Evolutionary conservation across 2,329 filamentous ascomycete genomes (phyloP).

Genomic region (Botrytis squamosa): DNA sequence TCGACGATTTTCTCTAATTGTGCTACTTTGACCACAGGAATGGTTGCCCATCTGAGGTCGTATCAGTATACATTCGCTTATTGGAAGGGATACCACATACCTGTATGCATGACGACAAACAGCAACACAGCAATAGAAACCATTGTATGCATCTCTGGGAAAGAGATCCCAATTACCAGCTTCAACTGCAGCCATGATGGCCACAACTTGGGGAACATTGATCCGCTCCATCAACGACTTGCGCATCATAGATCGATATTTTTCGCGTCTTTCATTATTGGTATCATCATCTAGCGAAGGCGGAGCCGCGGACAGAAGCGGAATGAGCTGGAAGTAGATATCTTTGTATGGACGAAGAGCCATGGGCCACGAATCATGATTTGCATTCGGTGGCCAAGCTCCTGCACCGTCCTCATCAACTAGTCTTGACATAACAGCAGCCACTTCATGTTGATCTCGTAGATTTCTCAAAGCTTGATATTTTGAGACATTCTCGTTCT

Average conservation of each 20-base stretch:
- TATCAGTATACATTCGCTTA: neutral
- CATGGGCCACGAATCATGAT: constrained; percentile 9
- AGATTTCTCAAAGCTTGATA: constrained; percentile 9
- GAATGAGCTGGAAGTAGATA: constrained; percentile 14
- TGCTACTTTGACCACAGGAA: constrained; percentile 18
- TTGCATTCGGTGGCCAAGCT: constrained; percentile 17
- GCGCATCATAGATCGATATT: constrained; percentile 9
- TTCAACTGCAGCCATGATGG: constrained; percentile 2
- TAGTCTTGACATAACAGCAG: neutral
- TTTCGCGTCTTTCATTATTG: constrained; percentile 11
- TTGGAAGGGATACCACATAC: neutral
- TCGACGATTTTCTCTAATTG: constrained; percentile 13
- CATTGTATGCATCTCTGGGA: constrained; percentile 17
- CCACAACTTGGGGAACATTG: neutral
- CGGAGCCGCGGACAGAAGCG: constrained; percentile 1
- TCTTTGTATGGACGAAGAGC: constrained; percentile 10
- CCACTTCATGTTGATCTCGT: constrained; percentile 10
- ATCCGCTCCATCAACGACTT: neutral
- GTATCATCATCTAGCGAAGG: constrained; percentile 4
- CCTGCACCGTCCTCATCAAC: constrained; percentile 19
- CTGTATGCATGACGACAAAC: constrained; percentile 20
- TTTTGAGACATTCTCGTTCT: constrained; percentile 12
- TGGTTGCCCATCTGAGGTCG: constrained; percentile 10
- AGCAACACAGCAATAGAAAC: constrained; percentile 15
- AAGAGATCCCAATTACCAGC: constrained; percentile 5